Evolutionary conservation across 192 early-diverging fungal genomes (phyloP).

Genomic region (Backusella liffmaniae): DNA sequence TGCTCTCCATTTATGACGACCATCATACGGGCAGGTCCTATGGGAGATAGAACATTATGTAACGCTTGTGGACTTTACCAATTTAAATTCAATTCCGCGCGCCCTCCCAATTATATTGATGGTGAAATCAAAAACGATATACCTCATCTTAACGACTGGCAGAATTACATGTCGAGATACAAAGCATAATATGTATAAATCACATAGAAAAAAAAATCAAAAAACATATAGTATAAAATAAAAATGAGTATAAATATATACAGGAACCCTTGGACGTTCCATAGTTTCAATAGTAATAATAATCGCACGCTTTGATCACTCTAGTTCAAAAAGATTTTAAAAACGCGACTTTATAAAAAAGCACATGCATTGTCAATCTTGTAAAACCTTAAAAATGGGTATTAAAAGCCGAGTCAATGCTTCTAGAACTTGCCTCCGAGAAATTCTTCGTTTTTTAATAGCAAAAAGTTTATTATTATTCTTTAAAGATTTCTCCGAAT

Average conservation of each 20-base stretch:
- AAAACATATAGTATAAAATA: neutral
- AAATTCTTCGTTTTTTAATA: neutral
- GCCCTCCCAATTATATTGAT: conserved; percentile 9
- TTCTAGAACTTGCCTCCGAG: neutral
- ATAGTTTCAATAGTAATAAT: neutral
- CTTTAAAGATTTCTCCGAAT: neutral
- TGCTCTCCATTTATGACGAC: conserved; percentile 7
- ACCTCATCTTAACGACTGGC: neutral
- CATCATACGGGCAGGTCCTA: conserved; percentile 1
- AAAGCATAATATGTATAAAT: neutral
- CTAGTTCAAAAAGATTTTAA: neutral
- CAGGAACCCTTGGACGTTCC: too few relatives aligned
- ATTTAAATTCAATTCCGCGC: conserved; percentile 7
- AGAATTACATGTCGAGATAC: neutral
- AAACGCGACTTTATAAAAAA: neutral
- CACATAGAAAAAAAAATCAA: neutral
- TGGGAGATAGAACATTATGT: conserved; percentile 2
- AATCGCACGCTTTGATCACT: conserved; percentile 1
- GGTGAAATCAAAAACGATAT: conserved; percentile 5
- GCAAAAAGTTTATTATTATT: neutral
- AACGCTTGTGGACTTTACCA: conserved; percentile 11
- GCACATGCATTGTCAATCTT: neutral
- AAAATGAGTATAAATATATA: neutral
- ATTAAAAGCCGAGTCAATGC: neutral
- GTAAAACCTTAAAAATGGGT: neutral